These are phyloP conservation scores for Lentinula sp. DNA, from an alignment of 768 basidiomycete species.

Conservation along the genomic window DNA sequence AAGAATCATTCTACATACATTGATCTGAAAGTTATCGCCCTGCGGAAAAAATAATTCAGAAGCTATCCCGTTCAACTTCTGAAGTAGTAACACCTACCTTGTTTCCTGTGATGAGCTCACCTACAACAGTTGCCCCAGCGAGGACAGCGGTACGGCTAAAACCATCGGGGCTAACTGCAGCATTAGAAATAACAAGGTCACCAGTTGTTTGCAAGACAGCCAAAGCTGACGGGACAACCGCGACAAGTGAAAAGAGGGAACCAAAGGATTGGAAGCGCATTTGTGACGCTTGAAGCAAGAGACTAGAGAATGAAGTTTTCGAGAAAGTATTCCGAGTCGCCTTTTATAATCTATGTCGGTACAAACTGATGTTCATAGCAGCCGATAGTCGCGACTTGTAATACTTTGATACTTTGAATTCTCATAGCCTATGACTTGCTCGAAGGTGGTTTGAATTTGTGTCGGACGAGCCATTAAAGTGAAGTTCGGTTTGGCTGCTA, in stretches of 20 bases:
- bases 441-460: background rate
- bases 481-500: background rate
- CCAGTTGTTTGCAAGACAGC: slow-evolving; percentile 15
- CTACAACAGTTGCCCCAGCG: slow-evolving; percentile 25
- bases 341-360: background rate
- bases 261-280: background rate
- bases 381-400: background rate
- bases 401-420: background rate
- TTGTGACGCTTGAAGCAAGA: background rate
- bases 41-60: slow-evolving; percentile 7
- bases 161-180: slow-evolving; percentile 24
- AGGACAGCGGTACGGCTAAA: slow-evolving; percentile 20
- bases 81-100: slow-evolving; percentile 17
- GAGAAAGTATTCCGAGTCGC: background rate
- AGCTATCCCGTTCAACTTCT: background rate
- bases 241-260: background rate
- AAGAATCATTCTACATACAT: slow-evolving; percentile 14
- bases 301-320: background rate
- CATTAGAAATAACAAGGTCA: slow-evolving; percentile 24
- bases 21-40: slow-evolving; percentile 34
- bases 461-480: background rate
- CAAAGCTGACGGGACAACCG: background rate
- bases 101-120: slow-evolving; percentile 26
- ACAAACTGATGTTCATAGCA: no score
- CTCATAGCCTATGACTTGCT: background rate